phyloP scores from a whole-genome alignment of 1,139 yeast species.

The Tardiomyces digboiensis region DNA sequence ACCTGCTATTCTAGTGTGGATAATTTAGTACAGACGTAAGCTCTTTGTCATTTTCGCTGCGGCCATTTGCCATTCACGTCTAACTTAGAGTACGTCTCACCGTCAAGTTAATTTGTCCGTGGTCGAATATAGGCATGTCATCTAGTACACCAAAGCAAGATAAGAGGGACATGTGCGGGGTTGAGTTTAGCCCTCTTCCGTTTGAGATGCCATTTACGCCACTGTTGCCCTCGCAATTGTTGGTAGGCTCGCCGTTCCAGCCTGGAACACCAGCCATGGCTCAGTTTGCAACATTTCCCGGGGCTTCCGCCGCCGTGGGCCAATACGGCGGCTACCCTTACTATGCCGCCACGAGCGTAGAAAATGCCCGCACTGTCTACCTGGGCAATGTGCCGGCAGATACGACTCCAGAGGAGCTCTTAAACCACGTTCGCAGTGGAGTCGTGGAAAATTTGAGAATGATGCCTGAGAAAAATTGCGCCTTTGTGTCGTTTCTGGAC shows the following conservation, averaged over 20 bases:
- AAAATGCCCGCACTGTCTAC: constrained; percentile 61
- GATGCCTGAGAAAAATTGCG: constrained; percentile 39
- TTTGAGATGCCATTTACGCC: constrained; percentile 36
- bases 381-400: constrained; percentile 85
- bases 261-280: constrained; percentile 30
- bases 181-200: constrained; percentile 20
- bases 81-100: too few species aligned
- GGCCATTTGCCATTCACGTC: too few species aligned
- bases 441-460: constrained; percentile 63
- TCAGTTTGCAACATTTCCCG: constrained; percentile 24
- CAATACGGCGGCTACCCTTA: constrained; percentile 1
- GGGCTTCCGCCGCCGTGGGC: constrained; percentile 10
- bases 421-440: constrained; percentile 89
- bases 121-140: too few species aligned
- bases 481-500: constrained; percentile 39
- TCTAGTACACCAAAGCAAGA: constrained; percentile 1
- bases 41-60: too few species aligned
- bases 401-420: constrained; percentile 67
- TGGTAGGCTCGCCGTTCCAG: constrained; percentile 59
- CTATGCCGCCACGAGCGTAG: constrained; percentile 1
- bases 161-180: constrained; percentile 5
- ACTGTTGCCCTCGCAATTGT: constrained; percentile 58
- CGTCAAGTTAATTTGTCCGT: too few species aligned
- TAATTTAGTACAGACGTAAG: too few species aligned
- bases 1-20: too few species aligned